These are phyloP conservation scores for Byssothecium circinans DNA, from an alignment of 2,329 filamentous ascomycete species.

Conservation along the genomic window DNA sequence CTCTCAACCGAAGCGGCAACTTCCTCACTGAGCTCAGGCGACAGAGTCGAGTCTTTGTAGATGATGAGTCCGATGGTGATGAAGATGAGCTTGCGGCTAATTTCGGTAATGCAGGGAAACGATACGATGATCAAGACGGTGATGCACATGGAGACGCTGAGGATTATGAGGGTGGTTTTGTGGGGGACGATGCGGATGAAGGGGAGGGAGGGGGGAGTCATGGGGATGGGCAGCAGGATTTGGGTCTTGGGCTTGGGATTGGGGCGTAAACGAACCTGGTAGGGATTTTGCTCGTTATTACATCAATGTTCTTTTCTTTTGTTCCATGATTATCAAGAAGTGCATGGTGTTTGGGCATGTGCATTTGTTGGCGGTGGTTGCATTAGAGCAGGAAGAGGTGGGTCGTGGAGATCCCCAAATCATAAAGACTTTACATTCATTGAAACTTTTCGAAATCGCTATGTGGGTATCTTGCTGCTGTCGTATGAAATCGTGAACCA, in stretches of 20 bases:
- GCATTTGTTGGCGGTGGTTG: background rate
- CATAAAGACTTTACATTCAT: background rate
- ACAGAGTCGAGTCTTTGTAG: constrained; percentile 39
- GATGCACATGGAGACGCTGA: constrained; percentile 3
- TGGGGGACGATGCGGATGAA: constrained; percentile 14
- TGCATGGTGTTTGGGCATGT: background rate
- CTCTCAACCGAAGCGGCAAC: constrained; percentile 27
- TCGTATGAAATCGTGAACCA: background rate
- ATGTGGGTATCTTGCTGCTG: constrained; percentile 5
- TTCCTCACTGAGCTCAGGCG: constrained; percentile 49
- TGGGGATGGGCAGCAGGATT: constrained; percentile 1
- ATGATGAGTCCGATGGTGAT: constrained; percentile 7
- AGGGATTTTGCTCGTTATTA: background rate
- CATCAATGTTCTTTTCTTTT: background rate
- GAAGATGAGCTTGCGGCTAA: constrained; percentile 3
- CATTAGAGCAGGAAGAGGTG: background rate
- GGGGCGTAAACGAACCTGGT: background rate
- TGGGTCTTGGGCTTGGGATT: constrained; percentile 12
- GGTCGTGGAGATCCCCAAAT: background rate
- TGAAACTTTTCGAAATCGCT: background rate
- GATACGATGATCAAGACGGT: constrained; percentile 3
- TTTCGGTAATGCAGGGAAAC: constrained; percentile 11
- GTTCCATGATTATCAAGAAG: background rate
- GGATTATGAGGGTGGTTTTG: constrained; percentile 8
- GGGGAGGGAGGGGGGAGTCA: constrained; percentile 4